Base-by-base conservation (phyloP, 106 monocot genomes). In the Ottelia alismoides region DNA sequence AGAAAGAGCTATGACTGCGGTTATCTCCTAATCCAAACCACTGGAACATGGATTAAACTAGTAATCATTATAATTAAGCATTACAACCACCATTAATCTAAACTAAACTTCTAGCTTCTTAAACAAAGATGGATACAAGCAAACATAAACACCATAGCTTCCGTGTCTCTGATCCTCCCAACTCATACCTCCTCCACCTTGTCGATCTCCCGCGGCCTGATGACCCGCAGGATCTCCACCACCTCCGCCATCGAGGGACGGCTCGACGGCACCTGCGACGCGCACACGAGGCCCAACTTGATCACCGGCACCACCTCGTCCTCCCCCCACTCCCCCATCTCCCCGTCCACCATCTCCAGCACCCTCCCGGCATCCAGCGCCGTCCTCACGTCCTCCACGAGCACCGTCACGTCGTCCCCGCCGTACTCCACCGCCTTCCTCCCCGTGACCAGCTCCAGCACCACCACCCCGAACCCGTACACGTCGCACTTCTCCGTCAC, bases 161-260 rank as follows among this genome's bases (percentile, higher is more conserved):
- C n/a, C n/a, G n/a, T n/a, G n/a, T n/a, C n/a, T n/a, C n/a, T n/a
- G n/a, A n/a, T n/a, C n/a, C n/a, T n/a, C n/a, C n/a, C n/a, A n/a
- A n/a, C n/a, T 69, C 53, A 70, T 57, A 72, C 78, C 28, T 51
- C 64, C 31, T 65, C 79, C 58, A 79, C 76, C 57, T 66, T 72
- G 45, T 72, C 75, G 48, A 28, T 29, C 23, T 72, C 68, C 20
- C 89, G 96, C n/a, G 89, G 64, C 74, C 81, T 85, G 28, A 96
- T 89, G 21, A 96, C 96, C 72, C 89, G 71, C 74, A 96, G 60
- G 49, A 96, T 96, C 76, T 89, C 81, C 45, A 96, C 89, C 14
- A 89, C 89, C 62, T 96, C 96, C 0, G 82, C 71, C 96, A 96
- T 96, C 18, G 96, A 76, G 10, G 96, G 96, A 60, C 96, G 28